These are phyloP conservation scores for Apiospora arundinis DNA, from an alignment of 2,329 filamentous ascomycete species.

Conservation along the genomic window DNA sequence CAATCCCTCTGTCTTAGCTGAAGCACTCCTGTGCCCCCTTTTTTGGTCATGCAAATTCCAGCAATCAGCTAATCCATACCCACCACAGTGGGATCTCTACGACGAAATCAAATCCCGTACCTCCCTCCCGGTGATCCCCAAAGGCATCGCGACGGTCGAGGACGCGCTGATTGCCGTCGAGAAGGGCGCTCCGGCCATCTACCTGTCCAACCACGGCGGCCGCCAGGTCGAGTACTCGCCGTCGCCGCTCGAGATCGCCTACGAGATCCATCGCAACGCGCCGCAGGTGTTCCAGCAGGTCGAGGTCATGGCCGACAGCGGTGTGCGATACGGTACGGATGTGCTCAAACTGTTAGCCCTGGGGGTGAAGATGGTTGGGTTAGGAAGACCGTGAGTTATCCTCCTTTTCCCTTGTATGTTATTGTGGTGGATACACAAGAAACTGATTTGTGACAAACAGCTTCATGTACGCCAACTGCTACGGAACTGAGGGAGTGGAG, in stretches of 20 bases:
- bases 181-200: slow-evolving; percentile 41
- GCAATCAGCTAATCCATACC: background rate
- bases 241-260: slow-evolving; percentile 39
- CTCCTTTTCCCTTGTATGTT: background rate
- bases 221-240: slow-evolving; percentile 49
- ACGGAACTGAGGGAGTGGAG: slow-evolving; percentile 53
- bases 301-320: slow-evolving; percentile 46
- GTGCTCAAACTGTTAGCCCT: slow-evolving; percentile 48
- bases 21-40: background rate
- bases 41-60: background rate
- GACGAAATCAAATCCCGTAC: slow-evolving; percentile 32
- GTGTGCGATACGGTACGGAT: slow-evolving; percentile 46
- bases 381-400: slow-evolving; percentile 45
- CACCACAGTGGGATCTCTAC: slow-evolving; percentile 23
- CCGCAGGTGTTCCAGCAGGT: slow-evolving; percentile 45
- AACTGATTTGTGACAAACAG: background rate
- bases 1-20: background rate
- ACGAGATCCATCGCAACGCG: slow-evolving; percentile 43
- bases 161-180: slow-evolving; percentile 23
- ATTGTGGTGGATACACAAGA: too few species aligned
- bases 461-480: slow-evolving; percentile 58
- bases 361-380: slow-evolving; percentile 47
- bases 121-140: slow-evolving; percentile 32
- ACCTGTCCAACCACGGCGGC: slow-evolving; percentile 49
- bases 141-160: slow-evolving; percentile 26